phyloP scores from a whole-genome alignment of 148 eudicot genomes.

The Oxyria digyna region DNA sequence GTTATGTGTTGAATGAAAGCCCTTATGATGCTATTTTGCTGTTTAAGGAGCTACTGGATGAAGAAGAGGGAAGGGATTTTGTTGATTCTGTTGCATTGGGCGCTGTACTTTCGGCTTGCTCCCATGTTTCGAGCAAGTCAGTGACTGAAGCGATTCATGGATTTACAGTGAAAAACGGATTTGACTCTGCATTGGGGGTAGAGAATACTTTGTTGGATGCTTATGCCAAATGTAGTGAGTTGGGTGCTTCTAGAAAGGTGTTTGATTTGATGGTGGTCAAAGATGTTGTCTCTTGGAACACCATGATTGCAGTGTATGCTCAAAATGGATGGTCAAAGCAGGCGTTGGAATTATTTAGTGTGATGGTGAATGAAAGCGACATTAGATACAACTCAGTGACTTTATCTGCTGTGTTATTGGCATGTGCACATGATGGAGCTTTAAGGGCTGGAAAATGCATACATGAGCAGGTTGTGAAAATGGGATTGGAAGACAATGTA shows the following conservation, averaged over 20 bases:
- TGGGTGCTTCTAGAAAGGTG: constrained; percentile 44
- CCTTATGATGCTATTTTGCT: constrained; percentile 31
- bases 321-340: constrained; percentile 45
- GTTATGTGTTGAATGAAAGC: constrained; percentile 42
- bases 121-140: constrained; percentile 25
- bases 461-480: constrained; percentile 52
- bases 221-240: constrained; percentile 55
- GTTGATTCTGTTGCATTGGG: constrained; percentile 50
- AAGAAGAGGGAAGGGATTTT: constrained; percentile 18
- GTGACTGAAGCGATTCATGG: constrained; percentile 49
- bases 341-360: constrained; percentile 31
- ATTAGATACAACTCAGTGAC: constrained; percentile 43
- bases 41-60: constrained; percentile 42
- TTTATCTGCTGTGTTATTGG: constrained; percentile 51
- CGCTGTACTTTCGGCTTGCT: constrained; percentile 54
- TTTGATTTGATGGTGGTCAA: constrained; percentile 47
- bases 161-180: constrained; percentile 36
- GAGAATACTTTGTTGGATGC: constrained; percentile 66
- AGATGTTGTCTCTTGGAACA: constrained; percentile 55
- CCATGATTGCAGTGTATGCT: constrained; percentile 54
- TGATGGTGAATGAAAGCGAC: constrained; percentile 33
- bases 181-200: constrained; percentile 28
- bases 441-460: constrained; percentile 45
- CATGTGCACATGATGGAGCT: constrained; percentile 66
- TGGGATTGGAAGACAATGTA: constrained; percentile 49